These are phyloP conservation scores for Medicago truncatula DNA, from an alignment of 306 rosid genomes.

Conservation along the genomic window DNA sequence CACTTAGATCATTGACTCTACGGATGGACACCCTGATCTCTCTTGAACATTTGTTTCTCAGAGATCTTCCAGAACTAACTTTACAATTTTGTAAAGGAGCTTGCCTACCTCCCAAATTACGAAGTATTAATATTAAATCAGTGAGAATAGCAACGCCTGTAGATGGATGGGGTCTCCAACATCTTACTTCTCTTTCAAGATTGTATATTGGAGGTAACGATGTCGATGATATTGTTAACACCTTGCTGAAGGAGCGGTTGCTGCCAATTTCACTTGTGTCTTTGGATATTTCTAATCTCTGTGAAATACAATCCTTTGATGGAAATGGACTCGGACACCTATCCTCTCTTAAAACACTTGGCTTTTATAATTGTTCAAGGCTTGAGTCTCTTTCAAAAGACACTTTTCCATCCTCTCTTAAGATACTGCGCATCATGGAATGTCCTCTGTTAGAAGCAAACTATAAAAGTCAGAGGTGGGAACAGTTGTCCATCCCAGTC, in stretches of 20 bases:
- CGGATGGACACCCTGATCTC: background rate
- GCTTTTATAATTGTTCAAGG: background rate
- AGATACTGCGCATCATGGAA: too few relatives aligned
- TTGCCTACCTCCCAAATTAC: background rate
- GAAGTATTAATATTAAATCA: fast-evolving
- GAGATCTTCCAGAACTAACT: background rate
- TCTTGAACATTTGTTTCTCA: fast-evolving
- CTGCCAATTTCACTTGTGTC: background rate
- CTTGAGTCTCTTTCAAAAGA: slow-evolving; percentile 11
- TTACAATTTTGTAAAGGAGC: background rate
- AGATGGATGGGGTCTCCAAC: background rate
- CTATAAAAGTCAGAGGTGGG: too few relatives aligned
- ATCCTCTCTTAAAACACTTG: background rate
- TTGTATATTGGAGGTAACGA: too few relatives aligned
- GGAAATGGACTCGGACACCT: slow-evolving; percentile 11
- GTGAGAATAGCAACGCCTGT: background rate
- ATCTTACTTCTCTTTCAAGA: background rate
- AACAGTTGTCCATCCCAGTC: too few relatives aligned
- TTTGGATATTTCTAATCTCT: background rate
- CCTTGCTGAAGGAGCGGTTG: background rate
- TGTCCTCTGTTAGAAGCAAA: too few relatives aligned
- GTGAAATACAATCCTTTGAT: background rate
- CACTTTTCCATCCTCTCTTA: background rate
- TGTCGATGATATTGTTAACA: background rate
- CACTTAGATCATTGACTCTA: too few relatives aligned